These are phyloP conservation scores for Scutellaria galericulata DNA, from an alignment of 257 asterid genomes.

Conservation along the genomic window DNA sequence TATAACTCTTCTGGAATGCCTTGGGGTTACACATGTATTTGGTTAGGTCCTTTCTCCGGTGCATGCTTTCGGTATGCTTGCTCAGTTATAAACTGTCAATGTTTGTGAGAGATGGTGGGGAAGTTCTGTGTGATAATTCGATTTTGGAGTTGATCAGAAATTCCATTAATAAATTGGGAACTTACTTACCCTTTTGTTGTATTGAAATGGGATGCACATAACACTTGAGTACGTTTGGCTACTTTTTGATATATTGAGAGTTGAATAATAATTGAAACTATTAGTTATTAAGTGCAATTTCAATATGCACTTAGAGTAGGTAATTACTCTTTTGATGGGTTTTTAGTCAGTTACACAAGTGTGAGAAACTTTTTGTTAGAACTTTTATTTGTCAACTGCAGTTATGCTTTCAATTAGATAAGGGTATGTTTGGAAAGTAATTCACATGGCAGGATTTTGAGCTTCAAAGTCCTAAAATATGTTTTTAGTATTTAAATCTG, in stretches of 20 bases:
- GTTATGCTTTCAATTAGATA: not conserved
- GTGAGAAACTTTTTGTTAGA: not conserved
- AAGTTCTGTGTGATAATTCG: not conserved
- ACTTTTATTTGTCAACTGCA: not conserved
- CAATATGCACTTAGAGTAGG: constrained; percentile 9
- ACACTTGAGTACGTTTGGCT: not conserved
- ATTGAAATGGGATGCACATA: constrained; percentile 2
- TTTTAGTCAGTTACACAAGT: constrained; percentile 12
- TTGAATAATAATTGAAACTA: not conserved
- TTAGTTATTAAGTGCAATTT: not conserved
- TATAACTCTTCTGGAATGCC: not conserved
- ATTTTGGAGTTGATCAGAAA: not conserved
- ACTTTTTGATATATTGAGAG: not conserved
- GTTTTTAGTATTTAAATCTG: too few relatives aligned
- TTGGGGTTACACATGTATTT: not conserved
- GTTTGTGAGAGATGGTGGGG: not conserved
- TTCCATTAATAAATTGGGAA: not conserved
- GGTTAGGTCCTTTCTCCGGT: not conserved
- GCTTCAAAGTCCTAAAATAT: too few relatives aligned
- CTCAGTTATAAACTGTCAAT: not conserved
- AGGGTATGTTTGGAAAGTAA: not conserved
- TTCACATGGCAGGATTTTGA: too few relatives aligned
- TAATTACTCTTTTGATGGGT: not conserved
- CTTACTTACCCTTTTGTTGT: not conserved
- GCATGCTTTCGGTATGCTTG: not conserved